A percentile compares a stretch with the other conserved stretches of the same genome.
These are phyloP conservation scores for Paecilomyces variotii DNA, from an alignment of 2,329 filamentous ascomycete genomes.

Conservation along the genomic window DNA sequence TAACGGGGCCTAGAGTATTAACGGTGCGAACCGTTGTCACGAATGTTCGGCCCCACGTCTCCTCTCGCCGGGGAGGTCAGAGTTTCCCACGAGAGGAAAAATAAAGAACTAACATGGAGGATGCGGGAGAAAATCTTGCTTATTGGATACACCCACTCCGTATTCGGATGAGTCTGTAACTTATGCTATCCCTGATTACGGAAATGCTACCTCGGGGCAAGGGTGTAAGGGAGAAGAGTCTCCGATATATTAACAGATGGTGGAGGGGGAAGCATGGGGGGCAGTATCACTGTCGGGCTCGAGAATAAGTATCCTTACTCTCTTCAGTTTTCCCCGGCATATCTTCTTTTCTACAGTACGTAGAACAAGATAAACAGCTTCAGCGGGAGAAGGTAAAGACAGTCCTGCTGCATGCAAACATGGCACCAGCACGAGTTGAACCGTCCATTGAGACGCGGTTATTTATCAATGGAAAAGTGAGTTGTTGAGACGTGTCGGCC, in stretches of 20 bases:
- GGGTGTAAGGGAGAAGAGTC: too few relatives aligned
- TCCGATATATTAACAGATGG: too few relatives aligned
- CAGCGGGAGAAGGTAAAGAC: background rate
- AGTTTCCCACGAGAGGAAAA: background rate
- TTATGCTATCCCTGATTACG: too few relatives aligned
- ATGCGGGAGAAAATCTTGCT: too few relatives aligned
- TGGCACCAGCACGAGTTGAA: background rate
- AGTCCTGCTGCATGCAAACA: background rate
- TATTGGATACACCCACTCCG: too few relatives aligned
- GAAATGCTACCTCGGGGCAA: too few relatives aligned
- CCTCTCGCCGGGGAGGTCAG: background rate
- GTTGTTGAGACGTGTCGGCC: background rate
- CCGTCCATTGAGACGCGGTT: conserved; percentile 10
- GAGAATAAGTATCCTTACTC: background rate
- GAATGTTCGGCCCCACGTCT: background rate
- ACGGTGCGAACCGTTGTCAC: too few relatives aligned
- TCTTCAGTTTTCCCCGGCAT: background rate
- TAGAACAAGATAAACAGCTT: background rate
- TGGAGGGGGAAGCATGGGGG: background rate
- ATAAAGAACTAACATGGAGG: background rate
- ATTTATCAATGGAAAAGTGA: conserved; percentile 14
- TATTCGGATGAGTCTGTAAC: too few relatives aligned
- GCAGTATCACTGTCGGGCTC: too few relatives aligned
- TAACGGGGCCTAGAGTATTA: background rate
- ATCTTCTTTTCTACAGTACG: background rate